Conservation (phyloP, 495 filamentous ascomycete genomes). For the Hypomontagnella submonticulosa region DNA sequence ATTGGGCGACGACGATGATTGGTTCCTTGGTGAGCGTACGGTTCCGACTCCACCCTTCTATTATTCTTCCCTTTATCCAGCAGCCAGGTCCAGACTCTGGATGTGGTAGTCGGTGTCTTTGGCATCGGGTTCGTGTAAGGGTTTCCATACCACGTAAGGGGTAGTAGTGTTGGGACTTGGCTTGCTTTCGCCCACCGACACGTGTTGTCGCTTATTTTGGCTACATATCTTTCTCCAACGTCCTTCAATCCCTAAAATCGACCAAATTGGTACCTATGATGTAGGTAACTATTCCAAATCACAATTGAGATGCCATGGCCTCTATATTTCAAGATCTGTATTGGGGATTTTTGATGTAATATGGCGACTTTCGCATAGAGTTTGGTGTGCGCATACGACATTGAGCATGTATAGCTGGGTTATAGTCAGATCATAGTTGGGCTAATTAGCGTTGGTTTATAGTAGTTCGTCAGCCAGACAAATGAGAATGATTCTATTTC, state of each 20-base stretch:
- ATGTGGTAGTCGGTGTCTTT: conserved; percentile 8
- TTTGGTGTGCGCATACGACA: conserved; percentile 3
- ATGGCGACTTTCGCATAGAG: neutral
- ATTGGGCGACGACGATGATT: conserved; percentile 21
- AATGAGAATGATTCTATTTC: conserved; percentile 9
- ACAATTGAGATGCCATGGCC: conserved; percentile 4
- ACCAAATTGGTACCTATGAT: no score
- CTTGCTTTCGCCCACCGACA: conserved; percentile 31
- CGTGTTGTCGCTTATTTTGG: conserved; percentile 35
- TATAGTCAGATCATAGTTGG: no score
- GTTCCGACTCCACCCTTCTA: conserved; percentile 19
- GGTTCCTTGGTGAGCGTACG: conserved; percentile 3
- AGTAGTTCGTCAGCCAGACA: neutral
- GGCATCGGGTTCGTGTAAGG: conserved; percentile 8
- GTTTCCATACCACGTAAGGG: conserved; percentile 15
- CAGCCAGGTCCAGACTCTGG: conserved; percentile 22
- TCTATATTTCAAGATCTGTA: conserved; percentile 13
- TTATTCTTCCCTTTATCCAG: conserved; percentile 15
- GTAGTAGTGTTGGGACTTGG: conserved; percentile 28
- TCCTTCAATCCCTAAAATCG: neutral
- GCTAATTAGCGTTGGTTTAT: neutral
- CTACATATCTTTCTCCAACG: conserved; percentile 16
- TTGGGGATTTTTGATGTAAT: conserved; percentile 13
- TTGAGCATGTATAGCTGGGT: conserved; percentile 3
- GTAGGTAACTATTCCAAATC: conserved; percentile 8